Base-by-base conservation (phyloP, 2,329 filamentous ascomycete genomes). In the Atkinsonella hypoxylon region DNA sequence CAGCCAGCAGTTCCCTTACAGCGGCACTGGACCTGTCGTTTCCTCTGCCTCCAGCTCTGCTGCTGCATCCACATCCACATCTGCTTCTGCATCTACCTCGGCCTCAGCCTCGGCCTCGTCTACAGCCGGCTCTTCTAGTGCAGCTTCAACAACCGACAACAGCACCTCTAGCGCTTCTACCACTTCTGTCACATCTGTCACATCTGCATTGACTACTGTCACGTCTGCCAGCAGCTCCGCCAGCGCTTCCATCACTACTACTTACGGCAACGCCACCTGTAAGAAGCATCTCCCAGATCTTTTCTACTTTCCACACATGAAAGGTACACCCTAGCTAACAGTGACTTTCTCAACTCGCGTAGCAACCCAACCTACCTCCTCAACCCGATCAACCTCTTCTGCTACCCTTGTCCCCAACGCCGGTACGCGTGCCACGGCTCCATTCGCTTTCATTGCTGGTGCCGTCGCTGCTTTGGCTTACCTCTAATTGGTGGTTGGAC, bases 381-480 rank as follows among this genome's bases (percentile, higher is more conserved):
- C 56, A 8, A 26, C 55, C 32, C 31, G 52, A 34, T 15, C 45
- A 17, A 43, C 40, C 6, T 12, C 49, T 8, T 20, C 34, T 10
- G 45, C 54, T 13, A 45, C 61, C 45, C 62, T 56, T 38, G 54
- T 62, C 41, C 60, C 63, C 56, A 61, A 54, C 56, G 60, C 58
- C 54, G 65, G 63, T 47, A 55, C 53, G 50, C 62, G 58, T 51
- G 59, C 47, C 34, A 36, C 61, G 38, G 63, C 65, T 36, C 61
- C 62, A 32, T 50, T 67, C 51, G 63, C 60, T 44, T 60, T 67
- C 22, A 56, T 66, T 52, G 62, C 61, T 17, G 66, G 61, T 55
- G 66, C 59, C 50, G 57, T 62, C 50, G 62, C 62, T 47, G 66
- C 62, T 55, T 55, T 67, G 51, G 64, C 59, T 51, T 64, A 61